Conservation (phyloP, 331 rosid species). For the Prunus yedoensis region DNA sequence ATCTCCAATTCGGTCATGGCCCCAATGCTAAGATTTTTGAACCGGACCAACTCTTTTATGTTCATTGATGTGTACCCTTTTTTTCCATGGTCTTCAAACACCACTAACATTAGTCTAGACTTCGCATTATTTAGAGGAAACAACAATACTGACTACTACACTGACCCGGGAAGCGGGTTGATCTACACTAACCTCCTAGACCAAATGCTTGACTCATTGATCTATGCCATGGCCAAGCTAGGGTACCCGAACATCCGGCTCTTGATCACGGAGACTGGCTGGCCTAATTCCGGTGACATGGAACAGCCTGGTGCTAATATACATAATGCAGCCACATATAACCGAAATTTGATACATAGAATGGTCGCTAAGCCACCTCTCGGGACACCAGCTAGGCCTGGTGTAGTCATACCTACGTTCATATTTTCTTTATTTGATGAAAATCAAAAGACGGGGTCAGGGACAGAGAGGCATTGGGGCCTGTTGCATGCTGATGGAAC, state of each 20-base stretch:
- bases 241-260: slow-evolving; percentile 57
- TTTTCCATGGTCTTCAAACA: slow-evolving; percentile 66
- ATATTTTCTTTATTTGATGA: slow-evolving; percentile 69
- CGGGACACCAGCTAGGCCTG: slow-evolving; percentile 74
- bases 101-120: slow-evolving; percentile 50
- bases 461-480: slow-evolving; percentile 85
- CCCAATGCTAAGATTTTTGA: slow-evolving; percentile 60
- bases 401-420: slow-evolving; percentile 58
- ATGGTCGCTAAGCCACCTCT: slow-evolving; percentile 45
- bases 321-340: slow-evolving; percentile 63
- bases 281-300: slow-evolving; percentile 63
- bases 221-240: slow-evolving; percentile 70
- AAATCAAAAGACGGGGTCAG: slow-evolving; percentile 59
- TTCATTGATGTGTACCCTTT: slow-evolving; percentile 74
- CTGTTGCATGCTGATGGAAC: slow-evolving; percentile 52
- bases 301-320: slow-evolving; percentile 54
- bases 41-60: slow-evolving; percentile 63
- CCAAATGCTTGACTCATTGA: slow-evolving; percentile 77
- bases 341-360: slow-evolving; percentile 52
- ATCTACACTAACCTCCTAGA: slow-evolving; percentile 69
- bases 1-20: slow-evolving; percentile 38
- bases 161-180: slow-evolving; percentile 48
- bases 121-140: slow-evolving; percentile 50
- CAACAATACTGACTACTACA: not conserved
- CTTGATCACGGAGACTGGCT: slow-evolving; percentile 68